Evolutionary conservation across 768 basidiomycete genomes (phyloP), one percentile per base, ranked within the genome.

Genomic region (Termitomyces sp.): DNA sequence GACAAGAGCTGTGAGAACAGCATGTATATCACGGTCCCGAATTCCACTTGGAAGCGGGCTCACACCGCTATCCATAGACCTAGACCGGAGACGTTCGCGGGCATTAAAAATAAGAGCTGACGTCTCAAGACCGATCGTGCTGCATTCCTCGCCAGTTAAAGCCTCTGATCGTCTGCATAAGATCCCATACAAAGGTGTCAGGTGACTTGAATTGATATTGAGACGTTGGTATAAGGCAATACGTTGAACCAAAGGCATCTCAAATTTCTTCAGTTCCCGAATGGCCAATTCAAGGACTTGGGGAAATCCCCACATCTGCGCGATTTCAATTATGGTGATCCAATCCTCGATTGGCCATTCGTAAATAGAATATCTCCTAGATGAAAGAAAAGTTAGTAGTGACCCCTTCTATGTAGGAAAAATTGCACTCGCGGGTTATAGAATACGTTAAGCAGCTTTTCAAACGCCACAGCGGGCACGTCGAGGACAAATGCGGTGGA

Each of bases 291-390:
- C 37, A 70, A 78, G 57, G 5, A 83, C 71, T 37, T 77, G 73
- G 1, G 23, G 19, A 26, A 64, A 56, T 19, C 57, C 38, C 86
- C 85, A 90, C 2, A 69, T 63, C 17, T 79, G 69, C 0, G 86
- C 73, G 0, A 89, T 78, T 1, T 63, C 64, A 0, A 89, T 66
- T 44, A 90, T 80, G 0, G 68, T 70, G 0, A 68, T 66, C 88
- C 88, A 90, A 9, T 79, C 78, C 0, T 75, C 70, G 0, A 78
- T 67, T 0, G 68, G 60, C 1, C 80, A 80, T 7, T 78, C 72
- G 49, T 86, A 85, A 0, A 81, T 66, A 0, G 82, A 80, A 60
- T 83, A 86, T 41, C 67, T 71, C 0, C 86, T 88, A 15, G 9
- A 33, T 9, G 2, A 61, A 1, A 26, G 33, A 26, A 30, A 19